A percentile compares a stretch with the other conserved stretches of the same genome.
phyloP scores from a whole-genome alignment of 805 yeast genomes.

The Candida yuanshanica region DNA sequence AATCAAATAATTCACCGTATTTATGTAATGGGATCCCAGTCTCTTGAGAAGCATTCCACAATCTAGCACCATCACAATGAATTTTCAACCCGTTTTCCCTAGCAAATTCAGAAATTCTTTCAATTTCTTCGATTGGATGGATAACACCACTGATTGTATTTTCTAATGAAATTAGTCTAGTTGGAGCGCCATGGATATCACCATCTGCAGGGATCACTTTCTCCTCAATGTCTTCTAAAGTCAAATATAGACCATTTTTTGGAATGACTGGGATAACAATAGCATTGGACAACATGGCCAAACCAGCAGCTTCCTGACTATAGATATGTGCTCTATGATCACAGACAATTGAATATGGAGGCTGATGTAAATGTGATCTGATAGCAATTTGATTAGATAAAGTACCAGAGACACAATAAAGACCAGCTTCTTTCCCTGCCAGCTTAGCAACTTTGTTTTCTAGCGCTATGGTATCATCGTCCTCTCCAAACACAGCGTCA shows the following conservation, averaged over 20 bases:
- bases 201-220: constrained; percentile 64
- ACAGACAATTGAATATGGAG: constrained; percentile 82
- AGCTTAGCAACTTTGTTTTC: constrained; percentile 60
- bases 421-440: constrained; percentile 75
- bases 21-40: constrained; percentile 50
- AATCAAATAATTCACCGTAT: constrained; percentile 74
- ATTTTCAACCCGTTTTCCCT: constrained; percentile 49
- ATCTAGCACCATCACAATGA: constrained; percentile 93
- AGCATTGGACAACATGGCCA: constrained; percentile 85
- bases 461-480: constrained; percentile 56
- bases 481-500: constrained; percentile 88
- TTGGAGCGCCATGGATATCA: constrained; percentile 86
- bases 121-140: constrained; percentile 73
- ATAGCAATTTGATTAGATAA: constrained; percentile 84
- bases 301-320: constrained; percentile 84
- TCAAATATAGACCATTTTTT: constrained; percentile 67
- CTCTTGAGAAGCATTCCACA: constrained; percentile 82
- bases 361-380: constrained; percentile 69
- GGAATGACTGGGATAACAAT: constrained; percentile 86
- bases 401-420: constrained; percentile 86
- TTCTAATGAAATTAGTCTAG: constrained; percentile 76
- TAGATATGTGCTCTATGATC: constrained; percentile 84
- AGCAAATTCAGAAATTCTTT: constrained; percentile 67
- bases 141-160: constrained; percentile 84
- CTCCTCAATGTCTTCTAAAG: constrained; percentile 69